These are phyloP conservation scores for Hyaloscypha variabilis DNA, from an alignment of 495 filamentous ascomycete species.

Conservation along the genomic window DNA sequence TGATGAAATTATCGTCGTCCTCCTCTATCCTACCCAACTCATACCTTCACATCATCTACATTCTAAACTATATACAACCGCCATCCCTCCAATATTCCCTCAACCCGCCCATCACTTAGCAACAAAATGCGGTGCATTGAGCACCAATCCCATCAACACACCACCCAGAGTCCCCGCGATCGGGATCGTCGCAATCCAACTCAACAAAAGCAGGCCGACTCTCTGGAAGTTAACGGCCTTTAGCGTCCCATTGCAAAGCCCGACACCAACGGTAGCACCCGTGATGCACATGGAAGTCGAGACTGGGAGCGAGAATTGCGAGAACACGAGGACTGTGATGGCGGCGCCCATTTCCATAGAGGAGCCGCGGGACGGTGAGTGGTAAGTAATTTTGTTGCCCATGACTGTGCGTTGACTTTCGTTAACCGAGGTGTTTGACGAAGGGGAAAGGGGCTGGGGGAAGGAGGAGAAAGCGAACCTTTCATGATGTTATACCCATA, in stretches of 20 bases:
- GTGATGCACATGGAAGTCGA: conserved; percentile 66
- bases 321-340: conserved; percentile 69
- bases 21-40: too few relatives aligned
- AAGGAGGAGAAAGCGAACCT: conserved; percentile 29
- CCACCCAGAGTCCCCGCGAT: conserved; percentile 58
- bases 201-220: conserved; percentile 57
- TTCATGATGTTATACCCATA: conserved; percentile 75
- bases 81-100: too few relatives aligned
- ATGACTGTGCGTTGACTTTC: conserved; percentile 39
- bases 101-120: too few relatives aligned
- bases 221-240: conserved; percentile 63
- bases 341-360: conserved; percentile 71
- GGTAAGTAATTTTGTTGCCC: conserved; percentile 70
- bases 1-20: too few relatives aligned
- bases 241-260: conserved; percentile 60
- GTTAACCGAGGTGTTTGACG: too few relatives aligned
- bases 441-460: too few relatives aligned
- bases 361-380: conserved; percentile 69
- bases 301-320: conserved; percentile 56
- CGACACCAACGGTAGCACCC: conserved; percentile 64
- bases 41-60: too few relatives aligned
- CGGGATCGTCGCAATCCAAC: conserved; percentile 63
- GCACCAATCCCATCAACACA: conserved; percentile 56
- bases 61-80: too few relatives aligned
- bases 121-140: conserved; percentile 52